A percentile compares a stretch with the other conserved stretches of the same genome.
phyloP scores from a whole-genome alignment of 75 land plant genomes.

The Picea sitchensis region DNA sequence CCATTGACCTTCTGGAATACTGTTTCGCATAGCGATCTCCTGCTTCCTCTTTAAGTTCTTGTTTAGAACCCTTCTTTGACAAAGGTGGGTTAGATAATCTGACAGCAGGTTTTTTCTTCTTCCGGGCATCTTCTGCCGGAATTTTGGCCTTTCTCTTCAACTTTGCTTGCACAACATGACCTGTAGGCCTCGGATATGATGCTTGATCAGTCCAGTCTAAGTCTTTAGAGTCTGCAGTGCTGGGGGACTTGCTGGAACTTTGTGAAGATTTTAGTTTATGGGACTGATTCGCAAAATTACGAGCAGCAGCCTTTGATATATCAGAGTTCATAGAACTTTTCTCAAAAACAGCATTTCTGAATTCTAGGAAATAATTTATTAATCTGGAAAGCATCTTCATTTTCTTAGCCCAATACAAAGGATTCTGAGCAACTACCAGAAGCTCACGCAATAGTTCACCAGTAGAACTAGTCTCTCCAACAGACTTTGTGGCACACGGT shows the following conservation, averaged over 20 bases:
- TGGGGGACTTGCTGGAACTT: slow-evolving; percentile 1
- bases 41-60: slow-evolving; percentile 3
- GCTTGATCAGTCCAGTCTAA: neutral
- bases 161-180: neutral
- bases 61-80: slow-evolving; percentile 2
- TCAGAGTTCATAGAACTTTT: slow-evolving; percentile 6
- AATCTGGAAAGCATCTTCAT: neutral
- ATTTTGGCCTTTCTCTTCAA: slow-evolving; percentile 11
- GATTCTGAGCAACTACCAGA: slow-evolving; percentile 29
- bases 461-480: slow-evolving; percentile 12
- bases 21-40: slow-evolving; percentile 6
- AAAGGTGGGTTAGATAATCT: neutral
- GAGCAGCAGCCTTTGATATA: neutral
- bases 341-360: slow-evolving; percentile 13
- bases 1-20: slow-evolving; percentile 5
- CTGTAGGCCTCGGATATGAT: neutral
- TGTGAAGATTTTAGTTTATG: neutral
- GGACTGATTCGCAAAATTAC: neutral
- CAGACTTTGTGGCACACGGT: neutral
- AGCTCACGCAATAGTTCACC: slow-evolving; percentile 44
- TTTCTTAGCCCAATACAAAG: slow-evolving; percentile 21
- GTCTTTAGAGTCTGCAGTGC: neutral
- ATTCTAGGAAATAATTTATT: slow-evolving; percentile 9
- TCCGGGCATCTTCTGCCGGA: neutral
- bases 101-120: slow-evolving; percentile 7